Percentiles rank a stretch among this genome's conserved stretches.
These are phyloP conservation scores for Nakazawaea wickerhamii DNA, from an alignment of 805 yeast genomes.

Conservation along the genomic window DNA sequence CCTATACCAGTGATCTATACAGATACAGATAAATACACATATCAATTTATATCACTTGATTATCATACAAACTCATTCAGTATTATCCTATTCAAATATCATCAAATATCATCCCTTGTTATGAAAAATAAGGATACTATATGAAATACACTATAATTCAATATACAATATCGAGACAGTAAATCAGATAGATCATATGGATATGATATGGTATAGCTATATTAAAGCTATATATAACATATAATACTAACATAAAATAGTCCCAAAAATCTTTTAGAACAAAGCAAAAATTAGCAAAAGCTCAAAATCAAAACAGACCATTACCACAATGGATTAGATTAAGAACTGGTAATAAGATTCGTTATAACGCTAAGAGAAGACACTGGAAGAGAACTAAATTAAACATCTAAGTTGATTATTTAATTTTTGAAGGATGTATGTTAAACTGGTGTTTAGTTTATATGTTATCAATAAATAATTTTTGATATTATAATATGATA, in stretches of 20 bases:
- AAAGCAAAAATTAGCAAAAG: slow-evolving; percentile 99
- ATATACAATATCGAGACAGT: too few relatives aligned
- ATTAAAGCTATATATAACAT: slow-evolving; percentile 3
- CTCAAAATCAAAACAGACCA: slow-evolving; percentile 98
- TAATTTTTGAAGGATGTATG: slow-evolving; percentile 11
- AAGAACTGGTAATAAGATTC: slow-evolving; percentile 95
- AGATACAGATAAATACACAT: too few relatives aligned
- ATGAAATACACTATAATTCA: too few relatives aligned
- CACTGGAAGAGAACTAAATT: slow-evolving; percentile 99
- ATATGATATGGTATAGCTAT: too few relatives aligned
- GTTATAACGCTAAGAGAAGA: slow-evolving; percentile 99
- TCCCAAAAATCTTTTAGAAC: slow-evolving; percentile 94
- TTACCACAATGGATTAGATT: slow-evolving; percentile 99
- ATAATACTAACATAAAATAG: slow-evolving; percentile 33
- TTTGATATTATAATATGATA: slow-evolving; percentile 12
- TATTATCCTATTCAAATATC: neutral
- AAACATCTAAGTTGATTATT: slow-evolving; percentile 60
- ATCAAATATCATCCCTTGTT: too few relatives aligned
- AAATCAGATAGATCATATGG: too few relatives aligned
- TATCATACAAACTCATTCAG: too few relatives aligned
- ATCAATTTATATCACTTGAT: too few relatives aligned
- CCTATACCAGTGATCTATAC: neutral
- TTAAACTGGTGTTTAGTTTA: too few relatives aligned
- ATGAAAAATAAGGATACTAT: too few relatives aligned
- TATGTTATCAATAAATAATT: too few relatives aligned